Percentiles rank a stretch among this genome's conserved stretches.
Conservation (phyloP, 2,329 filamentous ascomycete species). For the Claviceps sp. region DNA sequence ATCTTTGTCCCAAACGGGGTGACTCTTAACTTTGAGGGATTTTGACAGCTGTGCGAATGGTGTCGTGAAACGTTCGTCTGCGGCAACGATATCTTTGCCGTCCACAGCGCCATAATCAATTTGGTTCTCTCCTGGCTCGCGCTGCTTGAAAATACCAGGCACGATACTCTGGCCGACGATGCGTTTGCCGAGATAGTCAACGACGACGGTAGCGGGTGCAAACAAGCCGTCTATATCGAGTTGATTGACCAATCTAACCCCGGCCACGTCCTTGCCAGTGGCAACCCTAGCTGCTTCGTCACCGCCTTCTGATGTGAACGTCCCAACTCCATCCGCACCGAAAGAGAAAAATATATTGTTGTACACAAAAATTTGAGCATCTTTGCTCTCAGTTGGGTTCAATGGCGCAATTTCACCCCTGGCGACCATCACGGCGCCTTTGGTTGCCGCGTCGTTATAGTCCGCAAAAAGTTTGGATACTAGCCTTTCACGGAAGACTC, state of each 20-base stretch:
- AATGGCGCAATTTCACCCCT: slow-evolving; percentile 84
- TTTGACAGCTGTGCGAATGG: slow-evolving; percentile 86
- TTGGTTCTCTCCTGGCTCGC: slow-evolving; percentile 93
- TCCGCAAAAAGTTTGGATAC: slow-evolving; percentile 95
- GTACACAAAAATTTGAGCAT: slow-evolving; percentile 98
- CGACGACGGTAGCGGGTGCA: slow-evolving; percentile 88
- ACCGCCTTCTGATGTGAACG: slow-evolving; percentile 89
- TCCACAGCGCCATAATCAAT: slow-evolving; percentile 98
- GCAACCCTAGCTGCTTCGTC: slow-evolving; percentile 93
- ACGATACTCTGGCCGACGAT: slow-evolving; percentile 97
- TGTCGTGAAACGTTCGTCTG: slow-evolving; percentile 71
- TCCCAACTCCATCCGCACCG: slow-evolving; percentile 91
- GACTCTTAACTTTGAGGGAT: slow-evolving; percentile 81
- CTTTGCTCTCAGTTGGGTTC: slow-evolving; percentile 82
- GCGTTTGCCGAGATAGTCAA: slow-evolving; percentile 94
- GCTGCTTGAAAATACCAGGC: slow-evolving; percentile 96
- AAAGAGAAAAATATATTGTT: slow-evolving; percentile 99
- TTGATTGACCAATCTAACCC: slow-evolving; percentile 91
- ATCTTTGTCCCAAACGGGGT: slow-evolving; percentile 97
- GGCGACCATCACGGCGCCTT: slow-evolving; percentile 83
- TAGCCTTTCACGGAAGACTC: slow-evolving; percentile 87
- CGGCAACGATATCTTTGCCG: slow-evolving; percentile 87
- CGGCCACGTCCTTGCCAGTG: slow-evolving; percentile 90
- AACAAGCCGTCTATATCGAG: slow-evolving; percentile 90
- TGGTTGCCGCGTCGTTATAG: slow-evolving; percentile 88